Conservation (phyloP, 352 stramenopile species). For the Pythium pyrilobum region DNA sequence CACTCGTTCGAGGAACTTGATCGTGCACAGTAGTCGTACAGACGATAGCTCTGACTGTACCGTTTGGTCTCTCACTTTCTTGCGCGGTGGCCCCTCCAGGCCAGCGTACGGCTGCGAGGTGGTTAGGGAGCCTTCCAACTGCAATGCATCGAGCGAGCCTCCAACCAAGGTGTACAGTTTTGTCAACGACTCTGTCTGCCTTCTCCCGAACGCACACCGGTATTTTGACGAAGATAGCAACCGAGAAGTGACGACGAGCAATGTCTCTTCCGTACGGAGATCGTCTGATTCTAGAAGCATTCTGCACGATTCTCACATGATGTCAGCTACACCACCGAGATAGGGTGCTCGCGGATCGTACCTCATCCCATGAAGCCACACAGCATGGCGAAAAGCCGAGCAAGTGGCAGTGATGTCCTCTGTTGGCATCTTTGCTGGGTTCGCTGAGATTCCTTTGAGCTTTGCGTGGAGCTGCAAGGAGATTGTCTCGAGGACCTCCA, state of each 20-base stretch:
- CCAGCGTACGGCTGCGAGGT: too few species aligned
- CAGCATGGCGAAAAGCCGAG: constrained; percentile 45
- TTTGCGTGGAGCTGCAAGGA: constrained; percentile 35
- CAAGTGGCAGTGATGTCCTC: constrained; percentile 51
- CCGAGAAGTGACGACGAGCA: not conserved
- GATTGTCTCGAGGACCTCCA: constrained; percentile 43
- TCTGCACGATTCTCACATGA: not conserved
- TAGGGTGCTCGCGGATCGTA: constrained; percentile 12
- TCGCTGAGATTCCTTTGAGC: constrained; percentile 40
- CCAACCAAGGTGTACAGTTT: not conserved
- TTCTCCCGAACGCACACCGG: not conserved
- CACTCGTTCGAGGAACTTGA: too few species aligned
- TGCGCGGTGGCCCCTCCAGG: too few species aligned
- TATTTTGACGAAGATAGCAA: constrained; percentile 2
- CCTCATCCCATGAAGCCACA: constrained; percentile 62
- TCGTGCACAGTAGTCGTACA: too few species aligned
- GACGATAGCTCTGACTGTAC: too few species aligned
- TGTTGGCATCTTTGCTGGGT: constrained; percentile 34
- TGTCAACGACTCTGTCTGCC: not conserved
- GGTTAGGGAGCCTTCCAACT: too few species aligned
- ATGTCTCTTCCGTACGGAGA: too few species aligned
- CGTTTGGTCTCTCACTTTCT: too few species aligned
- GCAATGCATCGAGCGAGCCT: too few species aligned
- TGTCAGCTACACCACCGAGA: too few species aligned
- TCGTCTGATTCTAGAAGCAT: not conserved